phyloP scores from a whole-genome alignment of 108 stramenopile genomes.

The Fistulifera solaris region DNA sequence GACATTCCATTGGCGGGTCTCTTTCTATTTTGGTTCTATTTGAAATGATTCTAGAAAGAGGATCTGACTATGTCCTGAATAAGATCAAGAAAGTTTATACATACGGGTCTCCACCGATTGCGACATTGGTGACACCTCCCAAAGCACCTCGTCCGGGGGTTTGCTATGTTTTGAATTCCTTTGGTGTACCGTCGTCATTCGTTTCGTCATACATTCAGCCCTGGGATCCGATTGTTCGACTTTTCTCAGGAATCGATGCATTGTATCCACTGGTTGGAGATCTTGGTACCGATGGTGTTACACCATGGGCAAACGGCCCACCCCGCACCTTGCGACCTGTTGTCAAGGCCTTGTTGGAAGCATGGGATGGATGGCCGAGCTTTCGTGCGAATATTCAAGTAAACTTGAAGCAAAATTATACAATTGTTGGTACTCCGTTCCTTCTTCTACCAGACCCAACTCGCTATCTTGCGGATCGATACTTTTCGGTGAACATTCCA shows the following conservation, averaged over 20 bases:
- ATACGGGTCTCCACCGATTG: constrained; percentile 63
- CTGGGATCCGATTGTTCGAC: constrained; percentile 73
- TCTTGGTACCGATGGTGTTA: constrained; percentile 61
- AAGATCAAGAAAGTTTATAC: constrained; percentile 54
- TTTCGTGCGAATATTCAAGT: constrained; percentile 52
- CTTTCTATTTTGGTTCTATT: constrained; percentile 51
- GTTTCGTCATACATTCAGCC: constrained; percentile 72
- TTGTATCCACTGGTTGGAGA: constrained; percentile 83
- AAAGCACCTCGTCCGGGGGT: neutral
- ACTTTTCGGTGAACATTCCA: constrained; percentile 55
- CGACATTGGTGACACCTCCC: constrained; percentile 8
- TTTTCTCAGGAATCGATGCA: constrained; percentile 58
- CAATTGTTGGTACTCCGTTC: constrained; percentile 51
- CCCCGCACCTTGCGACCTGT: constrained; percentile 67
- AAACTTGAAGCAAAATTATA: constrained; percentile 38
- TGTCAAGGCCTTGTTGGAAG: constrained; percentile 45
- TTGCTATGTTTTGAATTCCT: constrained; percentile 45
- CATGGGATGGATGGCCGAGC: constrained; percentile 76
- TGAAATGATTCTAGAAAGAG: constrained; percentile 35
- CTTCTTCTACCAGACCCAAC: constrained; percentile 60
- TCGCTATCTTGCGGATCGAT: constrained; percentile 65
- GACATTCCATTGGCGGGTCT: constrained; percentile 82
- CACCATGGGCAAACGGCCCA: constrained; percentile 60
- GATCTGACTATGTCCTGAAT: constrained; percentile 39
- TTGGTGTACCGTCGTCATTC: constrained; percentile 44